phyloP scores from a whole-genome alignment of 1,139 yeast species.

The Suhomyces chickasaworum region DNA sequence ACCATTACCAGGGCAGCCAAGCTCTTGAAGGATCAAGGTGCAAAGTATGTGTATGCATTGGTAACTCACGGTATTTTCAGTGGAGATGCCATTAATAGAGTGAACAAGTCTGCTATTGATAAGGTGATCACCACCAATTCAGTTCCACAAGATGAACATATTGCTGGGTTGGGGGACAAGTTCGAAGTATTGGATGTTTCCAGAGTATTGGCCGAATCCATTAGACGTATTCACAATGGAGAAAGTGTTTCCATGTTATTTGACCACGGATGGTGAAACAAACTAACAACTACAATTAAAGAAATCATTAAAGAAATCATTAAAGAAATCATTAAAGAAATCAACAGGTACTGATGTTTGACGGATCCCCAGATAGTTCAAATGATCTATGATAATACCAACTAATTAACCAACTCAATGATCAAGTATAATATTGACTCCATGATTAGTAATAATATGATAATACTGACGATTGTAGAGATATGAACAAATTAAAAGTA shows the following conservation, averaged over 20 bases:
- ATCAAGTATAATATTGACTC: too few relatives aligned
- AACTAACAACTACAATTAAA: too few relatives aligned
- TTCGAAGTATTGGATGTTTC: constrained; percentile 88
- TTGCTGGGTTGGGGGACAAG: constrained; percentile 56
- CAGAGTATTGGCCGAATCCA: constrained; percentile 87
- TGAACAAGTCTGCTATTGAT: constrained; percentile 72
- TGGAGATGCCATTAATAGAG: constrained; percentile 83
- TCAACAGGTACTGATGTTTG: too few relatives aligned
- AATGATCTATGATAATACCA: too few relatives aligned
- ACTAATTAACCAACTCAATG: too few relatives aligned
- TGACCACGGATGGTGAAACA: constrained; percentile 81
- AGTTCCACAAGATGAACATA: constrained; percentile 75
- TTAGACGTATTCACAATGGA: constrained; percentile 94
- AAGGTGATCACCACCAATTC: constrained; percentile 90
- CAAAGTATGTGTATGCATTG: constrained; percentile 79
- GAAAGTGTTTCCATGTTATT: constrained; percentile 93
- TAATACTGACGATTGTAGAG: too few relatives aligned
- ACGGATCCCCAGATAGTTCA: too few relatives aligned
- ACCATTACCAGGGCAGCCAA: constrained; percentile 92
- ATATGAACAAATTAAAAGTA: too few relatives aligned
- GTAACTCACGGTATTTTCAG: constrained; percentile 93
- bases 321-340: too few relatives aligned
- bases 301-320: too few relatives aligned
- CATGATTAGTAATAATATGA: too few relatives aligned
- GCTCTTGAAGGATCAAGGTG: constrained; percentile 90